phyloP scores from a whole-genome alignment of 2,329 filamentous ascomycete genomes.

The Diaporthe citriasiana region DNA sequence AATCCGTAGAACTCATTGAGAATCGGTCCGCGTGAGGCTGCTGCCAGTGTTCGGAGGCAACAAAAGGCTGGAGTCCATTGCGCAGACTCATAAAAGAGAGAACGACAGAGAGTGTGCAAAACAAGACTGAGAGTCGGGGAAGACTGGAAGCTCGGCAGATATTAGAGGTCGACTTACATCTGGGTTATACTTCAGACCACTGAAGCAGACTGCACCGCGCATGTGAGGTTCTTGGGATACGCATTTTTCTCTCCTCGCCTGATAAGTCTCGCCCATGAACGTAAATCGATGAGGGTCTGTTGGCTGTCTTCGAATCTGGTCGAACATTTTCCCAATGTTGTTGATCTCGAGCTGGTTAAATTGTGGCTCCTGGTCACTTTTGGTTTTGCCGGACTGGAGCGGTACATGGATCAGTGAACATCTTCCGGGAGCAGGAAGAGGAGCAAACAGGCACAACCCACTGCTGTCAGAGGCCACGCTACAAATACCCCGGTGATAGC shows the following conservation, averaged over 20 bases:
- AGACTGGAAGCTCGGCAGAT: neutral
- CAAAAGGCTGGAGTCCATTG: neutral
- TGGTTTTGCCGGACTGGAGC: neutral
- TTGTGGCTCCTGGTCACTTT: neutral
- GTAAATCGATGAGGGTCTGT: neutral
- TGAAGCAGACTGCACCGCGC: neutral
- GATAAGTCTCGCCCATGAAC: neutral
- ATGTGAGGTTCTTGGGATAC: neutral
- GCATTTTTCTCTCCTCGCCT: neutral
- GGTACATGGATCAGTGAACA: neutral
- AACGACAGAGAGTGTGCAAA: neutral
- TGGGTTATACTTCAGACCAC: neutral
- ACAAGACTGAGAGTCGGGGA: neutral
- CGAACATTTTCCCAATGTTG: neutral
- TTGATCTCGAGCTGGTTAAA: neutral
- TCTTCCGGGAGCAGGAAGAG: neutral
- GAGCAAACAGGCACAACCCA: neutral
- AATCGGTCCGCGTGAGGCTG: neutral
- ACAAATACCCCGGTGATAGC: neutral
- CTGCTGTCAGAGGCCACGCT: neutral
- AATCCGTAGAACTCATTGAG: accelerated
- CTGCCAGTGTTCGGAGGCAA: neutral
- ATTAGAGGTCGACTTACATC: neutral
- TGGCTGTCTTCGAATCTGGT: neutral
- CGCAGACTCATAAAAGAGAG: neutral